Evolutionary conservation across 495 filamentous ascomycete species (phyloP).

Genomic region (Aspergillus ellipticus): DNA sequence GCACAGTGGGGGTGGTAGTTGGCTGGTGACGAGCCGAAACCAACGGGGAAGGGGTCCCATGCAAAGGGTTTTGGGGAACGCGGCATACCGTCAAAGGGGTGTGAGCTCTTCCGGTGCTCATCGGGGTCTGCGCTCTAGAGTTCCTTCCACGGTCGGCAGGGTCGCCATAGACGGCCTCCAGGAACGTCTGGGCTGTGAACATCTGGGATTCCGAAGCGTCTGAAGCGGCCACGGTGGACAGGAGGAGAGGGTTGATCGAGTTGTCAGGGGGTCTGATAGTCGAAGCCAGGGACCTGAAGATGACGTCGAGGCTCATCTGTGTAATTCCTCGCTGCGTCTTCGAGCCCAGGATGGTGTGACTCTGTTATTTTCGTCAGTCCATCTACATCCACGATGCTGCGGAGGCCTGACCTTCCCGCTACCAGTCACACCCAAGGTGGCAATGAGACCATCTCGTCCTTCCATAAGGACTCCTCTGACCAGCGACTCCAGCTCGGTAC

Average conservation of each 20-base stretch:
- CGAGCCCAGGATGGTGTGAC: constrained; percentile 93
- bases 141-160: constrained; percentile 53
- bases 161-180: constrained; percentile 76
- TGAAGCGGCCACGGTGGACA: constrained; percentile 66
- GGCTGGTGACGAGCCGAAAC: constrained; percentile 20
- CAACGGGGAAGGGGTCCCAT: constrained; percentile 24
- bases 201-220: constrained; percentile 83
- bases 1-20: background rate
- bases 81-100: constrained; percentile 45
- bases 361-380: constrained; percentile 50
- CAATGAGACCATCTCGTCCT: constrained; percentile 83
- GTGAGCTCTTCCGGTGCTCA: constrained; percentile 54
- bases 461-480: constrained; percentile 76
- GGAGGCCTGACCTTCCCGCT: constrained; percentile 75
- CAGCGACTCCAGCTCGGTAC: constrained; percentile 68
- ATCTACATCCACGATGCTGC: background rate
- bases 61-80: constrained; percentile 23
- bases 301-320: constrained; percentile 84
- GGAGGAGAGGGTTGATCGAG: constrained; percentile 54
- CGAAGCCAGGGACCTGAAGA: constrained; percentile 72
- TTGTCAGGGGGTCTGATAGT: constrained; percentile 60
- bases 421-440: constrained; percentile 91
- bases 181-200: constrained; percentile 69
- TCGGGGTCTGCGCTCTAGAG: constrained; percentile 76
- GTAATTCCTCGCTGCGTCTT: constrained; percentile 82